Evolutionary conservation across 148 eudicot species (phyloP), one percentile per base, ranked within the genome.

Genomic region (Diospyros kaki): DNA sequence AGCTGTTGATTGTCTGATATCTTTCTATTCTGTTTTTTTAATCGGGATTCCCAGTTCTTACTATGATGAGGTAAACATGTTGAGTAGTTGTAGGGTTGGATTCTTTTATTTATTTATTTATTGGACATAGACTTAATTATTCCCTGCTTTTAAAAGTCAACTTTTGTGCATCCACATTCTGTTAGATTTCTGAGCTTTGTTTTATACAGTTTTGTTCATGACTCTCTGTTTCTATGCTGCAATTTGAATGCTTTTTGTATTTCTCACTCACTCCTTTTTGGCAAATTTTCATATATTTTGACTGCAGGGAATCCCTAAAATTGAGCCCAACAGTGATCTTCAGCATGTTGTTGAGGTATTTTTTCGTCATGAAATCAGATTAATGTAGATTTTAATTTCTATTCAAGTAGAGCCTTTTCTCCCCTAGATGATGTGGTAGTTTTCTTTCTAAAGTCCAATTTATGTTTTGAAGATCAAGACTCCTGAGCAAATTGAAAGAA

Each of bases 291-390:
- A 3, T n/a, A 17, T 39, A 8, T 15, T 15, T 75, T 43, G 42
- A 77, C 28, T 74, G 79, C 82, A 95, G 98, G 98, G 98, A 70
- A 84, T 80, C 55, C 97, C 98, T 71, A 95, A 89, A 80, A 84
- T 84, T 81, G 98, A 95, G 80, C 98, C 96, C 18, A 85, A 76
- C 71, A 90, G 94, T 81, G 90, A 90, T 78, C 76, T 95, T 79
- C 97, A 92, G 83, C 94, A 81, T 84, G 75, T 73, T 76, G 96
- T 92, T 51, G 98, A 95, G 98, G 98, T 95, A 87, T 2, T 63
- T 55, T 63, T 44, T 18, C 2, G 59, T 55, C 55, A 69, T 15
- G n/a, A 64, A 65, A 58, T 40, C 2, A 15, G 46, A 42, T 61
- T 67, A 15, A 62, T 54, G 48, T 70, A 15, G 18, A 38, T 9